Evolutionary conservation across 176 grass and related monocot species (phyloP).

Genomic region (Panicum miliaceum): DNA sequence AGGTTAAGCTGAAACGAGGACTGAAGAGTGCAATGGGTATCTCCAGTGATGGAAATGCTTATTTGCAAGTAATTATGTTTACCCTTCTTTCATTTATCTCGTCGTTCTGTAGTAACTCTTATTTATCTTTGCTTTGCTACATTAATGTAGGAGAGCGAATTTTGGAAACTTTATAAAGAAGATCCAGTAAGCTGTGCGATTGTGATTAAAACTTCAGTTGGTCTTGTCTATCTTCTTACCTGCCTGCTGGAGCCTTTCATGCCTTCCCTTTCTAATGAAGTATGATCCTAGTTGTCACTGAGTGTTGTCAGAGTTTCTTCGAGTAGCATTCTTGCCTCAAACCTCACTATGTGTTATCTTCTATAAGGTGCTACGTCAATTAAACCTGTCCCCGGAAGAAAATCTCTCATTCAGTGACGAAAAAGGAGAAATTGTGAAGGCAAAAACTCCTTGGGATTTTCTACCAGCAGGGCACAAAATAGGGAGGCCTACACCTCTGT

Average conservation of each 20-base stretch:
- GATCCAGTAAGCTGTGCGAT: slow-evolving; percentile 73
- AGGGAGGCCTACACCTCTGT: slow-evolving; percentile 78
- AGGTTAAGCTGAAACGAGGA: slow-evolving; percentile 98
- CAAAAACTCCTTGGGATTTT: slow-evolving; percentile 88
- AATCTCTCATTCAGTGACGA: slow-evolving; percentile 69
- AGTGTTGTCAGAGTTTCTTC: slow-evolving; percentile 4
- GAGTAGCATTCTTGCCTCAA: slow-evolving; percentile 2
- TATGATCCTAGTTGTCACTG: slow-evolving; percentile 38
- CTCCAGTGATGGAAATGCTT: slow-evolving; percentile 87
- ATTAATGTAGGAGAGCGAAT: slow-evolving; percentile 69
- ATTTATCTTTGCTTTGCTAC: slow-evolving; percentile 39
- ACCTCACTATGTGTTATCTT: slow-evolving; percentile 16
- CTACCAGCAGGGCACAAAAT: slow-evolving; percentile 82
- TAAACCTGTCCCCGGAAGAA: slow-evolving; percentile 65
- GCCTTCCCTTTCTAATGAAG: slow-evolving; percentile 85
- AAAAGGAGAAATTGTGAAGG: slow-evolving; percentile 58
- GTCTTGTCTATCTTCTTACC: slow-evolving; percentile 92
- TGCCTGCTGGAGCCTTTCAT: slow-evolving; percentile 96
- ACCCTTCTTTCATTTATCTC: not conserved
- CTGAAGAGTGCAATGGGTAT: slow-evolving; percentile 87
- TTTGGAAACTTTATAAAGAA: slow-evolving; percentile 95
- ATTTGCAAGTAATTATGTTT: slow-evolving; percentile 73
- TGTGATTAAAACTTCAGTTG: slow-evolving; percentile 95
- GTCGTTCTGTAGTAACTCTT: not conserved
- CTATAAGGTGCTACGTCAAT: slow-evolving; percentile 68